These are phyloP conservation scores for Clathrus columnatus DNA, from an alignment of 768 basidiomycete genomes.

Conservation along the genomic window DNA sequence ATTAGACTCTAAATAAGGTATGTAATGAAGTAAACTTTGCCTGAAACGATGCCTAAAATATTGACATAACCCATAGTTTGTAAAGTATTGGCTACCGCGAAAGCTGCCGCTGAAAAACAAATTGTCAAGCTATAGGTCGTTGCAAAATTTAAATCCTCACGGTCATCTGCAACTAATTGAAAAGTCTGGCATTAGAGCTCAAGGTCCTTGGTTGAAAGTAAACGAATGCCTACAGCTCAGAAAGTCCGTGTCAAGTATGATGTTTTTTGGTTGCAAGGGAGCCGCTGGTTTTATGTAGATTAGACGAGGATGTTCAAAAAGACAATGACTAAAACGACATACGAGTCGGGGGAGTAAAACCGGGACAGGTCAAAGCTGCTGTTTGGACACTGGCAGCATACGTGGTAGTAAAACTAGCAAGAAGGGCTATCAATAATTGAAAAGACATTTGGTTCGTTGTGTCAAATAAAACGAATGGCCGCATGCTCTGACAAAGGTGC, in stretches of 20 bases:
- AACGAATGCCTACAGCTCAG: not conserved
- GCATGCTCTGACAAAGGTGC: too few species aligned
- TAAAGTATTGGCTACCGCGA: not conserved
- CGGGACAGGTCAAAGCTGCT: too few species aligned
- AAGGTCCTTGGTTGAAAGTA: not conserved
- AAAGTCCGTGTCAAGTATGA: constrained; percentile 1
- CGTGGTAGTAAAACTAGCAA: too few species aligned
- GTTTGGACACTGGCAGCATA: too few species aligned
- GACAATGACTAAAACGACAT: not conserved
- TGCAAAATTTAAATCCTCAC: not conserved
- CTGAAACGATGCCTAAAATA: not conserved
- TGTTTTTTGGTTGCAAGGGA: not conserved
- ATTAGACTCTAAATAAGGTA: too few species aligned
- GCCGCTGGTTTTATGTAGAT: not conserved
- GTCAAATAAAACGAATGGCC: too few species aligned
- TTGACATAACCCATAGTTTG: not conserved
- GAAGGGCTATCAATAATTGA: too few species aligned
- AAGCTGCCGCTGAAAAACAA: not conserved
- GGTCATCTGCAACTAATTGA: not conserved
- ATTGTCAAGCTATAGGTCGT: too few species aligned
- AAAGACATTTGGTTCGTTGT: too few species aligned
- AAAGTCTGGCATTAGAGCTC: not conserved
- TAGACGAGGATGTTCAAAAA: not conserved
- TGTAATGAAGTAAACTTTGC: not conserved
- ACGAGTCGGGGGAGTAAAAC: not conserved